Evolutionary conservation across 129 eudicot genomes (phyloP), one percentile per base, ranked within the genome.

Genomic region (Pulicaria dysenterica): DNA sequence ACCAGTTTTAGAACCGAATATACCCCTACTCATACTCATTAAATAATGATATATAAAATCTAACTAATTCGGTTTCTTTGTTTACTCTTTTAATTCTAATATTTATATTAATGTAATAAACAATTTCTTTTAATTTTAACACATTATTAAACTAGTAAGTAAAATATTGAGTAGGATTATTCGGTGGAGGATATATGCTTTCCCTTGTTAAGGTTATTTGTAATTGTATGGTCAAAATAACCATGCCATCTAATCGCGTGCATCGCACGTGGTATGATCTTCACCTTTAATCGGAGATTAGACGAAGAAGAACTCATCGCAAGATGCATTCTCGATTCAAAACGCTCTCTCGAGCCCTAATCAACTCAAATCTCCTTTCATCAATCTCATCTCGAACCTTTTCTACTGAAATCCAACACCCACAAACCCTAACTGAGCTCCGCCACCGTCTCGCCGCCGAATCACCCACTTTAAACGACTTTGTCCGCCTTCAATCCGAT

Each of bases 401-500:
- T 43, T 81, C 84, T 49, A 75, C 90, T 36, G 58, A 65, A 72
- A 77, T 80, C 36, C 89, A 58, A 3, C 82, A n/a, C 36, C 87
- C 77, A 2, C 88, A 66, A 69, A 85, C 95, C 83, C 87, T 93
- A 80, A 92, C 87, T 7, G 86, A 79, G 31, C 82, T 93, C 67
- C 95, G 98, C 44, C 87, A 81, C 61, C 95, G 95, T n/a, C 88
- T 93, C 6, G 95, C 92, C 49, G 69, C 81, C 14, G 96, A 93
- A 48, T 80, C 93, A 1, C 96, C 89, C 4, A 70, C 83, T 46
- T 40, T 93, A 37, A 58, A 53, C 41, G 96, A 92, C 57, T 92
- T 92, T 77, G 61, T 60, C 17, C 72, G 79, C 67, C 84, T 88
- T 65, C 84, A 82, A 64, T 73, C 80, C 49, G 74, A 67, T 0